These are phyloP conservation scores for Parmelia sp. DNA, from an alignment of 495 filamentous ascomycete genomes.

Conservation along the genomic window DNA sequence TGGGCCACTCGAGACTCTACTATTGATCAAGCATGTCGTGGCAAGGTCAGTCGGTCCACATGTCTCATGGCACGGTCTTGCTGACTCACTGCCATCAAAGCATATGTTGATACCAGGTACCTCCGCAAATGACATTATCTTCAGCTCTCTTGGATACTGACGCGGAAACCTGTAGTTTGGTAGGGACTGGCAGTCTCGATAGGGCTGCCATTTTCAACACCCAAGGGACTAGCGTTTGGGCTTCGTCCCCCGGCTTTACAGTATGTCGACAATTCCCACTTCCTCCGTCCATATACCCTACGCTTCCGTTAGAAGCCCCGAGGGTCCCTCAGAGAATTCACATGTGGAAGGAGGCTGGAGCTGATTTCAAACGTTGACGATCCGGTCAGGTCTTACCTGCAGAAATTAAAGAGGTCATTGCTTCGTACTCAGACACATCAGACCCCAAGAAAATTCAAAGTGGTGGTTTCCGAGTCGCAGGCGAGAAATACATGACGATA, in stretches of 20 bases:
- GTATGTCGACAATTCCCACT: slow-evolving; percentile 44
- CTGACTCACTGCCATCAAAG: slow-evolving; percentile 34
- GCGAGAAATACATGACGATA: slow-evolving; percentile 66
- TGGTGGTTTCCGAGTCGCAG: slow-evolving; percentile 64
- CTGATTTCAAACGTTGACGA: not conserved
- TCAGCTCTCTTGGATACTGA: slow-evolving; percentile 18
- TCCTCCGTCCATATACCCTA: not conserved
- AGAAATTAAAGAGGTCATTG: slow-evolving; percentile 56
- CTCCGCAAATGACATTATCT: slow-evolving; percentile 12
- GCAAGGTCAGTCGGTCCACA: slow-evolving; percentile 46
- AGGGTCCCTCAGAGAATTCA: no score
- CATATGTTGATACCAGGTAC: slow-evolving; percentile 65
- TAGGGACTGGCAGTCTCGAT: slow-evolving; percentile 77
- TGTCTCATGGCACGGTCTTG: slow-evolving; percentile 1
- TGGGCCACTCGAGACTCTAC: not conserved
- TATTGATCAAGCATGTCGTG: slow-evolving; percentile 38
- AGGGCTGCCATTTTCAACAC: slow-evolving; percentile 79
- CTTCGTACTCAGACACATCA: slow-evolving; percentile 40
- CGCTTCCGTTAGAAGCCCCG: not conserved
- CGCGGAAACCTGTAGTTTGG: slow-evolving; percentile 52
- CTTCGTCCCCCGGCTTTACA: slow-evolving; percentile 58
- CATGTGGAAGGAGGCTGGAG: not conserved
- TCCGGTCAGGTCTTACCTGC: slow-evolving; percentile 44
- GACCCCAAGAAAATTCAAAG: slow-evolving; percentile 44
- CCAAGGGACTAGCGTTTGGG: slow-evolving; percentile 79